Percentiles rank a stretch among this genome's conserved stretches.
These are phyloP conservation scores for Chlorella sp. DNA, from an alignment of 139 green algal species.

Conservation along the genomic window DNA sequence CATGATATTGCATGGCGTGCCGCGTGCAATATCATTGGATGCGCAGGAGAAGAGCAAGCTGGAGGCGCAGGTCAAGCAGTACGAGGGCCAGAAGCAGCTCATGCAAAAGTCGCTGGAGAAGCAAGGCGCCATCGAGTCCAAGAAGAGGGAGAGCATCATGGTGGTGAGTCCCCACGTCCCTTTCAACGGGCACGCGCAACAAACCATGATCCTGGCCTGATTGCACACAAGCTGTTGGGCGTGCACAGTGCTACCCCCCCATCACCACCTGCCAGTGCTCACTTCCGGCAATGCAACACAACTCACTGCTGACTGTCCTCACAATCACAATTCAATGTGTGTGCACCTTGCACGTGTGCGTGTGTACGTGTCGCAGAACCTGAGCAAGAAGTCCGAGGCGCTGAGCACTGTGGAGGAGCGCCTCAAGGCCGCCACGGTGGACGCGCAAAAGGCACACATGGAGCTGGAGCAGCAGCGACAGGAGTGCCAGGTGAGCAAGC, in stretches of 20 bases:
- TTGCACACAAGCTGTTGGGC: too few species aligned
- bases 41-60: constrained; percentile 24
- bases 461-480: constrained; percentile 30
- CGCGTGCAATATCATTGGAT: neutral
- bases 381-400: constrained; percentile 59
- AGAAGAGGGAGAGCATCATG: constrained; percentile 80
- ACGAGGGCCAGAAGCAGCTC: constrained; percentile 44
- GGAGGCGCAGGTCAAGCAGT: constrained; percentile 60
- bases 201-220: too few species aligned
- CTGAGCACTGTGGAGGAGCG: constrained; percentile 47
- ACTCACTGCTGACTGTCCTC: too few species aligned
- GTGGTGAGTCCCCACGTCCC: constrained; percentile 35
- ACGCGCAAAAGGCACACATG: constrained; percentile 46
- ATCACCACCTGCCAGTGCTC: too few species aligned
- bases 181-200: too few species aligned
- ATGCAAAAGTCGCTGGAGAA: constrained; percentile 68
- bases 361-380: constrained; percentile 19
- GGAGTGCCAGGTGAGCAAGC: constrained; percentile 20
- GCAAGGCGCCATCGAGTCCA: constrained; percentile 50
- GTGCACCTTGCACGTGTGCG: too few species aligned
- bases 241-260: too few species aligned
- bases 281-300: too few species aligned
- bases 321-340: too few species aligned
- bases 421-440: constrained; percentile 20
- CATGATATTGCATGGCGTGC: neutral